phyloP scores from a whole-genome alignment of 768 basidiomycete species.

The Xerocomellus chrysenteron region DNA sequence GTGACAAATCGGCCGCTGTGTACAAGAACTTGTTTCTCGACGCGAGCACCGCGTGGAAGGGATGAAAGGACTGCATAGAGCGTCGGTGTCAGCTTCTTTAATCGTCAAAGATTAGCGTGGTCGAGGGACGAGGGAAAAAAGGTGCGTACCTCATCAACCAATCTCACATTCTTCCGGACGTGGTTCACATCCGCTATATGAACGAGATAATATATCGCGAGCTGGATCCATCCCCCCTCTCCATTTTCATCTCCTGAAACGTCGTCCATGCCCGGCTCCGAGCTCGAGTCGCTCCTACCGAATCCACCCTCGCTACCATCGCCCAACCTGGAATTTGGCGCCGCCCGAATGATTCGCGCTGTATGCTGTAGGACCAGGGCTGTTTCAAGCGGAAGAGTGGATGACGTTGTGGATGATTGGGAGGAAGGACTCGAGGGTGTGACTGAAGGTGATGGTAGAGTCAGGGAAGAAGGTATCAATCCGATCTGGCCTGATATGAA shows the following conservation, averaged over 20 bases:
- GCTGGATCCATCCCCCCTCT: slow-evolving; percentile 52
- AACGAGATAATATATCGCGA: slow-evolving; percentile 73
- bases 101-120: not conserved
- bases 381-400: slow-evolving; percentile 54
- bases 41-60: slow-evolving; percentile 66
- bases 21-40: slow-evolving; percentile 75
- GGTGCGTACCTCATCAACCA: slow-evolving; percentile 18
- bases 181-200: slow-evolving; percentile 37
- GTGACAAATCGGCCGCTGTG: slow-evolving; percentile 63
- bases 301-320: slow-evolving; percentile 30
- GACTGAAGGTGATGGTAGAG: slow-evolving; percentile 57
- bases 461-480: slow-evolving; percentile 70
- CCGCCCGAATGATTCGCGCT: slow-evolving; percentile 55
- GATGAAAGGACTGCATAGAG: slow-evolving; percentile 62
- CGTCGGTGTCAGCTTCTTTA: slow-evolving; percentile 34
- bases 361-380: slow-evolving; percentile 83
- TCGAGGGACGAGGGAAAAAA: not conserved
- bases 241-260: slow-evolving; percentile 22
- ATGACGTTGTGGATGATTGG: slow-evolving; percentile 54
- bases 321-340: slow-evolving; percentile 46
- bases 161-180: slow-evolving; percentile 41
- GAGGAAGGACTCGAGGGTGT: slow-evolving; percentile 22
- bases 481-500: slow-evolving; percentile 97
- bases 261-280: slow-evolving; percentile 32
- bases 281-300: slow-evolving; percentile 15